Conservation (phyloP, 257 asterid genomes). For the Nicotiana attenuata region DNA sequence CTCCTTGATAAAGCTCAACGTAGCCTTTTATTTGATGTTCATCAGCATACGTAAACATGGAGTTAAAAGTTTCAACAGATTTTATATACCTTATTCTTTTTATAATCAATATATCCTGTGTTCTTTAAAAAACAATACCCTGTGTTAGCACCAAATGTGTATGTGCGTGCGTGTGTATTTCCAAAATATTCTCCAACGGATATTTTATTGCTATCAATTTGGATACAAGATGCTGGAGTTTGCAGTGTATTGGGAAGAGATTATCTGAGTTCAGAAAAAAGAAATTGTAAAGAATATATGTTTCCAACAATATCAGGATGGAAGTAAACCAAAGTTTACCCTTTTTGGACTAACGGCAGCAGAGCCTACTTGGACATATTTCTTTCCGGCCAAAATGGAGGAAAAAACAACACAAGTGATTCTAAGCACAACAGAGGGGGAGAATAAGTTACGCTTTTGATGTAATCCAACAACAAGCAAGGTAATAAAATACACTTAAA, state of each 20-base stretch:
- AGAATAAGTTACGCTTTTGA: background rate
- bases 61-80: background rate
- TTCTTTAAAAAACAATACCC: too few species aligned
- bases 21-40: background rate
- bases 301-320: background rate
- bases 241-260: background rate
- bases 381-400: background rate
- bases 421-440: background rate
- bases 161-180: too few species aligned
- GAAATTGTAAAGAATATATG: background rate
- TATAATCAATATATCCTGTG: background rate
- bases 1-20: background rate
- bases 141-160: too few species aligned
- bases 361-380: background rate
- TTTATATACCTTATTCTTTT: background rate
- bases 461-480: background rate
- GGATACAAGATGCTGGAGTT: background rate
- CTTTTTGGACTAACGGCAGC: too few species aligned
- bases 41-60: background rate
- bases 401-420: background rate
- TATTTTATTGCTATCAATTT: too few species aligned
- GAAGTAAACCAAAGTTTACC: background rate
- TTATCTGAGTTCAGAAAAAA: background rate
- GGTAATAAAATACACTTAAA: conserved; percentile 4
- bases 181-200: background rate